phyloP scores from a whole-genome alignment of 257 asterid genomes.

The Thymus mandschuricus region DNA sequence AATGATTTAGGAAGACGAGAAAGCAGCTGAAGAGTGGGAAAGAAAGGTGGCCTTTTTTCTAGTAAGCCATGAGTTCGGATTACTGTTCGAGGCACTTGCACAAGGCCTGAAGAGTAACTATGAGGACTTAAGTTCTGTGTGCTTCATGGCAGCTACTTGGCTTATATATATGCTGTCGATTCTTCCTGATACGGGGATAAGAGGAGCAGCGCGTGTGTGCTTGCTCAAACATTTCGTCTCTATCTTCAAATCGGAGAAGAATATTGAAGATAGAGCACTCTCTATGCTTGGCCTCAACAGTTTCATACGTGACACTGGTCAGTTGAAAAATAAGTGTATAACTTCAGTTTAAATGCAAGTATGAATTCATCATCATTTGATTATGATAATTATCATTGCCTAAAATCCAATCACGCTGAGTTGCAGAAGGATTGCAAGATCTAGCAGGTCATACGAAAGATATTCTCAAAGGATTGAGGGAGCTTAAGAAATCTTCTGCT shows the following conservation, averaged over 20 bases:
- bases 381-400: background rate
- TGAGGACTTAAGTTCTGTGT: slow-evolving; percentile 60
- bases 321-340: slow-evolving; percentile 18
- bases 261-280: slow-evolving; percentile 64
- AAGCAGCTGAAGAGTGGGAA: slow-evolving; percentile 73
- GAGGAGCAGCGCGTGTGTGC: slow-evolving; percentile 84
- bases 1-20: slow-evolving; percentile 60
- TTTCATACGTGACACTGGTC: slow-evolving; percentile 73
- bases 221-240: slow-evolving; percentile 67
- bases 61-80: slow-evolving; percentile 84
- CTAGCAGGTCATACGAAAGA: slow-evolving; percentile 62
- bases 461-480: slow-evolving; percentile 73
- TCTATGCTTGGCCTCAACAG: slow-evolving; percentile 80
- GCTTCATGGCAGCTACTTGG: slow-evolving; percentile 81
- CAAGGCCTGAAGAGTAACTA: slow-evolving; percentile 61
- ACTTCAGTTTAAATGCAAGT: no score
- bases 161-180: slow-evolving; percentile 67
- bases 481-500: slow-evolving; percentile 65
- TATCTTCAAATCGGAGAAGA: slow-evolving; percentile 59
- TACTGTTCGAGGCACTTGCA: slow-evolving; percentile 77
- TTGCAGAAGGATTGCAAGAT: slow-evolving; percentile 69
- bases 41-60: slow-evolving; percentile 64
- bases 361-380: background rate
- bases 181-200: slow-evolving; percentile 82
- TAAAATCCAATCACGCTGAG: no score